Base-by-base conservation (phyloP, 2,329 filamentous ascomycete species). In the Rhynchosporium secalis region DNA sequence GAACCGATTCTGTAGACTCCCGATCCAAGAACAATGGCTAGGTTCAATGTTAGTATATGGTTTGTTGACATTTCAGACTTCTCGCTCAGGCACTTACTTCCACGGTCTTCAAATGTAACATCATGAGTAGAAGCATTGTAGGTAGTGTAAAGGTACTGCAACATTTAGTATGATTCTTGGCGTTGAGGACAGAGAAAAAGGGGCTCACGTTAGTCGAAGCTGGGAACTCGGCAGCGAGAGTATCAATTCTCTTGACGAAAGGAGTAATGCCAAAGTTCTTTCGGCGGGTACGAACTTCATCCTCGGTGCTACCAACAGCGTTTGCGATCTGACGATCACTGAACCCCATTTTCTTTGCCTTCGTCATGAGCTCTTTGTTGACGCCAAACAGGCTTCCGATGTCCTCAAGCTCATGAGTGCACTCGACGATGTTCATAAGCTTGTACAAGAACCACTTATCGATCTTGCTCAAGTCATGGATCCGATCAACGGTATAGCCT, bases 371-470 rank as follows among this genome's bases (percentile, higher is more conserved):
- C 73, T 96, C 93, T 78, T 93, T 90, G 81, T 93, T 94, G 66
- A 99, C 80, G 60, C 87, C 90, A 72, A 90, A 87, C 52, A 99
- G 83, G 72, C 87, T 90, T 69, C 92, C 93, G 64, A 92, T 86
- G 38, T 89, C 86, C 79, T 96, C 86, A 66, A 99, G 86, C 76
- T 96, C 91, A 69, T 86, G 86, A 64, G 90, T 91, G 80, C 90
- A 93, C 77, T 98, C 86, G 58, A 96, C 95, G 72, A 99, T 91
- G 81, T 98, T 98, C 80, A 96, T 88, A 57, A 99, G 86, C 85
- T 99, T 98, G 86, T 97, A 86, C 71, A 99, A 80, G 83, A 99
- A 99, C 95, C 95, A 98, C 79, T 96, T 96, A 81, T 98, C 95
- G 72, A 99, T 99, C 84, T 96, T 97, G 79, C 90, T 96, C 70